A percentile compares a stretch with the other conserved stretches of the same genome.
phyloP scores from a whole-genome alignment of 768 basidiomycete genomes.

The Mycena floridula region DNA sequence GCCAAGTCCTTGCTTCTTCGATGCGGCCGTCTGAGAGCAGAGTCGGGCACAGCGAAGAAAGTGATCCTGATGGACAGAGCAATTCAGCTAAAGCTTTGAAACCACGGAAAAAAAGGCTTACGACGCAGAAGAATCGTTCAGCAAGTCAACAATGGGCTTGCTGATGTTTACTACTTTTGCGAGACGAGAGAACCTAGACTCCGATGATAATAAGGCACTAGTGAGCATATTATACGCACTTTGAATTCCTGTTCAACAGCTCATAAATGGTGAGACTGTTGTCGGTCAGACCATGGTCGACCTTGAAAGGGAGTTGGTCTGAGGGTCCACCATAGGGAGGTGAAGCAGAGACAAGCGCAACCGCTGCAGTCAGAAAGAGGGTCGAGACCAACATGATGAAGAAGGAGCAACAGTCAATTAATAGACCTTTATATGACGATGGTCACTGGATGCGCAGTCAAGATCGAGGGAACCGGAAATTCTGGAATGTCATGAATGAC shows the following conservation, averaged over 20 bases:
- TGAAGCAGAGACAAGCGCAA: no score
- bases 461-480: no score
- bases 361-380: no score
- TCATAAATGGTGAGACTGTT: background rate
- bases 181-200: background rate
- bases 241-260: background rate
- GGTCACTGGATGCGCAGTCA: no score
- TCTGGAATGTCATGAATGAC: no score
- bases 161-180: background rate
- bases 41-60: background rate
- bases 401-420: no score
- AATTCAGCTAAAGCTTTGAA: slow-evolving; percentile 39
- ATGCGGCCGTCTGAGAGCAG: background rate
- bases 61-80: background rate
- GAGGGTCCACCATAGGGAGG: no score
- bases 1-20: background rate
- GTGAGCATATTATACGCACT: background rate
- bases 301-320: no score
- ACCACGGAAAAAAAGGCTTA: slow-evolving; percentile 46
- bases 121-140: slow-evolving; percentile 34
- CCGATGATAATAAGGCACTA: background rate
- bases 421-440: no score
- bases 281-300: no score
- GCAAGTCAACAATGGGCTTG: slow-evolving; percentile 27
- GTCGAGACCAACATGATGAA: no score